Evolutionary conservation across 2,329 filamentous ascomycete species (phyloP).

Genomic region (Stemphylium beticola): DNA sequence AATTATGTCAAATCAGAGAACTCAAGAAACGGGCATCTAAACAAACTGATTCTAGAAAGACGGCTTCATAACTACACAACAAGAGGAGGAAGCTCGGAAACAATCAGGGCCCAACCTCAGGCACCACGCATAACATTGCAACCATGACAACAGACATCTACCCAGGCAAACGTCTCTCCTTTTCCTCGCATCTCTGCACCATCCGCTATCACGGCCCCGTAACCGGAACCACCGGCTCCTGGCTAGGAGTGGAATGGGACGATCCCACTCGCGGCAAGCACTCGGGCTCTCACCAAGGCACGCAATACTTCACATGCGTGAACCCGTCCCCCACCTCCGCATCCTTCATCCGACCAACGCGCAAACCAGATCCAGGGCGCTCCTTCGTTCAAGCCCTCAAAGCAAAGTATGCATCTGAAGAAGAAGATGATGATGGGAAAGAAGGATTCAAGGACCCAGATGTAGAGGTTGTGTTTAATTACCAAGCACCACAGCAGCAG

Average conservation of each 20-base stretch:
- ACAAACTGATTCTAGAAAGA: not conserved
- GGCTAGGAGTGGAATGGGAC: conserved; percentile 98
- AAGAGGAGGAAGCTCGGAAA: not conserved
- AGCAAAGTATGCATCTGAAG: conserved; percentile 76
- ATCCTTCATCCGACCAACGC: conserved; percentile 83
- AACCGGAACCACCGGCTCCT: conserved; percentile 75
- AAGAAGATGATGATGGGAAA: conserved; percentile 14
- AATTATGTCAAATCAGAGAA: not conserved
- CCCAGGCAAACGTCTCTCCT: conserved; percentile 79
- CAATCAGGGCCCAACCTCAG: not conserved
- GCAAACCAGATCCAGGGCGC: conserved; percentile 69
- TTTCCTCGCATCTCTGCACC: conserved; percentile 78
- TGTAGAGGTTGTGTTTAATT: conserved; percentile 40
- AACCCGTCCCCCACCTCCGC: conserved; percentile 72
- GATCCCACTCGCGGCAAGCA: conserved; percentile 87
- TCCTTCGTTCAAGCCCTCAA: conserved; percentile 81
- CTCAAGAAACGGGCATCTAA: not conserved
- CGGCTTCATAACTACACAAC: not conserved
- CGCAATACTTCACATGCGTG: conserved; percentile 56
- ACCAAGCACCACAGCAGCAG: conserved; percentile 20
- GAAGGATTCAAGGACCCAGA: conserved; percentile 42
- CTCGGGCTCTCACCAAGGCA: conserved; percentile 79
- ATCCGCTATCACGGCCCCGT: conserved; percentile 83
- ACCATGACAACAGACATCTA: conserved; percentile 48
- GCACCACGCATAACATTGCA: not conserved